Evolutionary conservation across 2,329 filamentous ascomycete species (phyloP).

Genomic region (Fusarium subglutinans): DNA sequence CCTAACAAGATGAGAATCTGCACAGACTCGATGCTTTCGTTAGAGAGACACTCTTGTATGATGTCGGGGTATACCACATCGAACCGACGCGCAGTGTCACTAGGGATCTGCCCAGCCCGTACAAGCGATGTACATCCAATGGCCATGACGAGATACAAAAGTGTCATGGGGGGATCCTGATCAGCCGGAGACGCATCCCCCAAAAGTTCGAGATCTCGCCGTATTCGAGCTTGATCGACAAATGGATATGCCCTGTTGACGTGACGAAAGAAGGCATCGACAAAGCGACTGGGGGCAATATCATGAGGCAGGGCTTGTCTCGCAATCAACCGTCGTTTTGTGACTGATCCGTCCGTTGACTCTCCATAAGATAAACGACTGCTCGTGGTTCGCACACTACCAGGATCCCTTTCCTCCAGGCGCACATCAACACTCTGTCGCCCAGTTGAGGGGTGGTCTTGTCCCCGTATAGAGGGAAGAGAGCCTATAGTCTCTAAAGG

Average conservation of each 20-base stretch:
- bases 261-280: conserved; percentile 57
- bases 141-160: conserved; percentile 56
- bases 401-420: conserved; percentile 31
- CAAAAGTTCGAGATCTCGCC: conserved; percentile 47
- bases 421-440: conserved; percentile 21
- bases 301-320: conserved; percentile 35
- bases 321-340: conserved; percentile 27
- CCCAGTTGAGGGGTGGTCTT: conserved; percentile 10
- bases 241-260: conserved; percentile 58
- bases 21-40: conserved; percentile 50
- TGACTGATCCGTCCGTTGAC: conserved; percentile 29
- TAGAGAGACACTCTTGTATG: conserved; percentile 51
- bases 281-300: conserved; percentile 46
- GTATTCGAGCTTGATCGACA: conserved; percentile 50
- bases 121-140: conserved; percentile 57
- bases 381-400: conserved; percentile 33
- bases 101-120: conserved; percentile 52
- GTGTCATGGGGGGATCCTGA: conserved; percentile 43
- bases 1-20: conserved; percentile 54
- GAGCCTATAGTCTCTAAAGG: conserved; percentile 18
- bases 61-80: conserved; percentile 52
- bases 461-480: conserved; percentile 2
- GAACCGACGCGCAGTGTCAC: conserved; percentile 46
- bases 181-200: conserved; percentile 43
- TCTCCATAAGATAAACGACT: conserved; percentile 36